Base-by-base conservation (phyloP, 192 early-diverging fungal species). In the Rhizophagus clarus region DNA sequence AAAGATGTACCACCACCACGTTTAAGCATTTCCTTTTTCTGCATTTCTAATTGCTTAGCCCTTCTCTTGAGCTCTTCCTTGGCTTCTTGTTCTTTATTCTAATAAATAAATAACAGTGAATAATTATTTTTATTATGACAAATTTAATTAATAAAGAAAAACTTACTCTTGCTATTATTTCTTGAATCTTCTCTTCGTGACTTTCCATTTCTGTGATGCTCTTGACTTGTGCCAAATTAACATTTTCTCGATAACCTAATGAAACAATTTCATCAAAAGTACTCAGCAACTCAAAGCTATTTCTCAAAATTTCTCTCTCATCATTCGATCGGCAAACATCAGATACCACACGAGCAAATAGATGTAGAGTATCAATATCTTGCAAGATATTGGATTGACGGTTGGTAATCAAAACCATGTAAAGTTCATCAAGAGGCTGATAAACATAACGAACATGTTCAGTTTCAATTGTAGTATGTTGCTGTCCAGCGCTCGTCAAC, bases 371-470 rank as follows among this genome's bases (percentile, higher is more conserved):
- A 76, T 96, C 96, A 83, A 98, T 99, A 86, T 98, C 98, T 90
- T 98, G 97, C 47, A 99, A 87, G 78, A 99, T 99, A 83, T 99
- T 99, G 81, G 95, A 96, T 81, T 98, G 94, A 60, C 90, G 91
- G 83, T 95, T 97, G 75, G 98, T 99, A 76, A 99, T 94, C n/a
- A 99, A 89, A 31, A 99, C 95, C 81, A 96, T 91, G 77, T 93
- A 99, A 66, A 98, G 92, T 7, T 97, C 94, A 60, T 98, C 98
- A 37, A 99, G 88, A 14, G 97, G 97, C 85, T 99, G 98, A 88
- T 99, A 99, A 60, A 99, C 96, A 85, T 97, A 99, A 67, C 98
- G 95, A 34, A 99, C 95, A 74, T 95, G 87, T 31, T 99, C 98
- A 0, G 98, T 98, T 81, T 99, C 97, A 31, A 98, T 93, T 29